Conservation (phyloP, 371 early-diverging fungal genomes). For the Mortierella sp. region DNA sequence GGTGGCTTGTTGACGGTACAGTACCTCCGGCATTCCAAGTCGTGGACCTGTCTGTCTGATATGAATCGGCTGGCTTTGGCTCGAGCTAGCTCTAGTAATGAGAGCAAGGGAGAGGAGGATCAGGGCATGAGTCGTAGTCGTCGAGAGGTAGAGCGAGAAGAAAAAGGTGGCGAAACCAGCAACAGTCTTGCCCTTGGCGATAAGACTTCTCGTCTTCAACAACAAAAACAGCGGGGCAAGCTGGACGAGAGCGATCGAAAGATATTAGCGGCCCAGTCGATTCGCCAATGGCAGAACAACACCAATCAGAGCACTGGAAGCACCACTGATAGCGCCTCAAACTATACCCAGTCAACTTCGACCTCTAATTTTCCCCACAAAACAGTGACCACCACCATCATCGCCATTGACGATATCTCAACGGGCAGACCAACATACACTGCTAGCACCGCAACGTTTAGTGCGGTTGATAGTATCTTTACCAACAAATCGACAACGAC, state of each 20-base stretch:
- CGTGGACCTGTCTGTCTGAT: constrained; percentile 3
- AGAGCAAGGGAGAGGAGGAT: not conserved
- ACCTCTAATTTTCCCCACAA: not conserved
- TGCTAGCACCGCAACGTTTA: not conserved
- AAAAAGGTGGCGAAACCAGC: not conserved
- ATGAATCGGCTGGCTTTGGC: not conserved
- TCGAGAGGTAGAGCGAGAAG: not conserved
- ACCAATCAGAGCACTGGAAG: not conserved
- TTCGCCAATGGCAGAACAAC: constrained; percentile 4
- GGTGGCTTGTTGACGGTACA: not conserved
- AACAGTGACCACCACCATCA: not conserved
- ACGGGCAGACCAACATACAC: not conserved
- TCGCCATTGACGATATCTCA: constrained; percentile 7
- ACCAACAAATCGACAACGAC: not conserved
- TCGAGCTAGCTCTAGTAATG: not conserved
- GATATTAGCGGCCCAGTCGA: not conserved
- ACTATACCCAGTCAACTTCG: constrained; percentile 7
- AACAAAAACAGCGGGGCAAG: not conserved
- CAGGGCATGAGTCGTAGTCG: not conserved
- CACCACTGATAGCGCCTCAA: not conserved
- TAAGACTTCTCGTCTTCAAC: not conserved
- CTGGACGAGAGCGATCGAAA: constrained; percentile 9
- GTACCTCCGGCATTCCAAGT: not conserved
- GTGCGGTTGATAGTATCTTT: not conserved
- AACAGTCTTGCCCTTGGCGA: not conserved